Percentiles rank a stretch among this genome's conserved stretches.
These are phyloP conservation scores for Chiua sp. DNA, from an alignment of 1,284 basidiomycete genomes.

Conservation along the genomic window DNA sequence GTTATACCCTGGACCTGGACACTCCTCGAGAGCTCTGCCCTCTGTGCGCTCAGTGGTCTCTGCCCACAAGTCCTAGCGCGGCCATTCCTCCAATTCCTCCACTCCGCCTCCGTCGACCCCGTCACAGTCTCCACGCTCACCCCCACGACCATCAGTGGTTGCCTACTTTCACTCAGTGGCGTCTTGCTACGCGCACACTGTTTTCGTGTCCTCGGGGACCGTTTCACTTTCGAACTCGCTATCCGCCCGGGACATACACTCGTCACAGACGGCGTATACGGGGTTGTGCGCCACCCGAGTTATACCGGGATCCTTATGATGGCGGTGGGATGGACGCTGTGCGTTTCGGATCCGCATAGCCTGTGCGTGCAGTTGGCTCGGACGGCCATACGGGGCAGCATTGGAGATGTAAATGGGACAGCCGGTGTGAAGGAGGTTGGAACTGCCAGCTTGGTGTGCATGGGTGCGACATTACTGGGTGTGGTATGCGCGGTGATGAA, in stretches of 20 bases:
- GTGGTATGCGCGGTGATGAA: accelerated
- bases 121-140: constrained; percentile 3
- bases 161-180: constrained; percentile 12
- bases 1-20: background rate
- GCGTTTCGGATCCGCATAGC: constrained; percentile 7
- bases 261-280: constrained; percentile 32
- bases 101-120: background rate
- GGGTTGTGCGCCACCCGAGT: constrained; percentile 36
- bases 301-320: constrained; percentile 17
- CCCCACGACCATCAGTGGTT: constrained; percentile 14
- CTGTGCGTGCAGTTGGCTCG: background rate
- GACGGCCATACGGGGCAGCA: background rate
- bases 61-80: constrained; percentile 11
- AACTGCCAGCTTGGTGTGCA: background rate
- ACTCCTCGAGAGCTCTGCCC: background rate
- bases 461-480: background rate
- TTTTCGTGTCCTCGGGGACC: constrained; percentile 22
- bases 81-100: background rate
- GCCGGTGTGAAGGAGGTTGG: background rate
- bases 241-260: constrained; percentile 32
- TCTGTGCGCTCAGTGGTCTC: background rate
- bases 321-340: constrained; percentile 10
- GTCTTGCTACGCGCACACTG: constrained; percentile 24
- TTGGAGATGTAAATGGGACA: too few relatives aligned
- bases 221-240: constrained; percentile 36